These are phyloP conservation scores for Chlorophyllum brunneum DNA, from an alignment of 768 basidiomycete species.

Conservation along the genomic window DNA sequence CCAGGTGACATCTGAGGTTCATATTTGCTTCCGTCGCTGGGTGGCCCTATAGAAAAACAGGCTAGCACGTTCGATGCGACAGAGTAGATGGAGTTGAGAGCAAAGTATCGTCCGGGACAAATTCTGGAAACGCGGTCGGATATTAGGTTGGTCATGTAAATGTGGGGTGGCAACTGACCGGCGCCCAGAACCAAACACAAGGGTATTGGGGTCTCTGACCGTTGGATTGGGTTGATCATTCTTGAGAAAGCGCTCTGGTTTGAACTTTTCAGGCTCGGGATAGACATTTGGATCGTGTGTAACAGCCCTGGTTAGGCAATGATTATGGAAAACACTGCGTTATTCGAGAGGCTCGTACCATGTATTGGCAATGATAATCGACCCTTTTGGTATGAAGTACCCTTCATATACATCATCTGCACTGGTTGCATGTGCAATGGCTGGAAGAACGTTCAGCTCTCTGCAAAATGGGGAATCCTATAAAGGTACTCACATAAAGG, in stretches of 20 bases:
- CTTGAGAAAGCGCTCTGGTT: slow-evolving; percentile 26
- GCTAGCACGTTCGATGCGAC: slow-evolving; percentile 10
- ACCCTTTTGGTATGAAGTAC: slow-evolving; percentile 4
- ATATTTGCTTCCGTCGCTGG: slow-evolving; percentile 1
- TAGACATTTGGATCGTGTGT: slow-evolving; percentile 27
- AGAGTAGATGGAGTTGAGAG: slow-evolving; percentile 11
- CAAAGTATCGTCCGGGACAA: slow-evolving; percentile 17
- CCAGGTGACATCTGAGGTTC: neutral
- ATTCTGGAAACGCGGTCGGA: slow-evolving; percentile 4
- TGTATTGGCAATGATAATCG: neutral
- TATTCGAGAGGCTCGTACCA: neutral
- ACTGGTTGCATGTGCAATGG: slow-evolving; percentile 14
- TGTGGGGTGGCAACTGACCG: slow-evolving; percentile 6
- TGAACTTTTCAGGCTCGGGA: slow-evolving; percentile 29
- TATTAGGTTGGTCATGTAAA: neutral
- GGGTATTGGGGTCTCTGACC: slow-evolving; percentile 10
- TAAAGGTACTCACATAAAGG: neutral
- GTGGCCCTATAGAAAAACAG: slow-evolving; percentile 14
- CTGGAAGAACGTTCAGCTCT: neutral
- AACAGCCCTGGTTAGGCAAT: slow-evolving; percentile 23
- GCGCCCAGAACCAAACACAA: slow-evolving; percentile 24
- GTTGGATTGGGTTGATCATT: slow-evolving; percentile 16
- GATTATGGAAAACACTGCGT: neutral
- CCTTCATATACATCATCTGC: slow-evolving; percentile 15
- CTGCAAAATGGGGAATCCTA: no score